Base-by-base conservation (phyloP, 352 stramenopile species). In the Pythium oligandrum region DNA sequence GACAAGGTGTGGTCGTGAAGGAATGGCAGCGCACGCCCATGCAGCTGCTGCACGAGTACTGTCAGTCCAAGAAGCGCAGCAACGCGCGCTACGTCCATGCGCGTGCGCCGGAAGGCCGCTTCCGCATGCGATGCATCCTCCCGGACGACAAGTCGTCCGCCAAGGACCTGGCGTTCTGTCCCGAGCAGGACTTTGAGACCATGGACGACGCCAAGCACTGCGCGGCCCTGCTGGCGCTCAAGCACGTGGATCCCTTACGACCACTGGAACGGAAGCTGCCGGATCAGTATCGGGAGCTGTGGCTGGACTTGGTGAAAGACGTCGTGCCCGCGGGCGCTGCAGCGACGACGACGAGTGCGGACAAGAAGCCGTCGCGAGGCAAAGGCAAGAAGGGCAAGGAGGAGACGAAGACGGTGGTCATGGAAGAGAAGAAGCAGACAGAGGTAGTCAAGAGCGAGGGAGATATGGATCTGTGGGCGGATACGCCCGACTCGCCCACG, bases 251-350 rank as follows among this genome's bases (percentile, higher is more conserved):
- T 53, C 90, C 89, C 4, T 77, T 78, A 9, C 75, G 96, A 0
- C 96, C 97, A 1, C 81, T 97, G 45, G 96, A 99, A 68, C 72
- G 95, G 38, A 98, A 97, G 54, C 73, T 99, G 9, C 97, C 97
- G 4, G 96, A 99, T 55, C 96, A 95, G 9, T 99, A 97, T 71
- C 75, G 86, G 26, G 85, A 88, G 10, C 86, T 98, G n/a, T 99
- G 95, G 92, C 68, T 94, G 37, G 49, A 64, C 11, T 64, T 93
- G 40, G 58, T 53, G 4, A 48, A 58, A 34, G 50, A 54, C 26
- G 35, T 39, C 3, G 40, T 44, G 45, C 37, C 59, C 2, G 42
- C 45, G 6, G 8, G 44, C 3, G 35, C 53, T 1, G 17, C 6
- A n/a, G 35, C 40, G 38, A 45, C 44, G 10, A 42, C 38, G 38